Base-by-base conservation (phyloP, 371 early-diverging fungal species). In the Blakeslea trispora region DNA sequence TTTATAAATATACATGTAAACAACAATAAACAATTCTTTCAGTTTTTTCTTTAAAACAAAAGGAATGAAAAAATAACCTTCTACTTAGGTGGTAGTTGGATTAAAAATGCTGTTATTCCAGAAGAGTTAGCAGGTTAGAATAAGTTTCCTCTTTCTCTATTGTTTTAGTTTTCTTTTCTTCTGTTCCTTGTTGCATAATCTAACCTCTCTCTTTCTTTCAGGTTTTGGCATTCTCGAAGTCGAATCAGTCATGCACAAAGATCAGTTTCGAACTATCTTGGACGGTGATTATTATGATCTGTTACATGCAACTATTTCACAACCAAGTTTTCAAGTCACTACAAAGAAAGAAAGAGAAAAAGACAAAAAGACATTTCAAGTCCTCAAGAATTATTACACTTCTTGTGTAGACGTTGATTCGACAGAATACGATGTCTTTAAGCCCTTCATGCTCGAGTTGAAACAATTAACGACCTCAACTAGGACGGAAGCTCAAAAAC, bases 1-100 rank as follows among this genome's bases (percentile, higher is more conserved):
- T 77, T 60, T 82, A 75, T 49, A 63, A 72, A 50, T 85, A 72
- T 54, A 54, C 79, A 5, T 85, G 85, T 85, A 79, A 57, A 56
- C 46, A 40, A 31, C 7, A 24, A 51, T 22, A 14, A 53, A 40
- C 11, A 10, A 11, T 17, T 14, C 11, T n/a, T 45, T 53, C 17
- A 17, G 41, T 34, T 22, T 44, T 17, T 1, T 19, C 15, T 15
- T 22, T 14, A 5, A 2, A 14, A 18, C 18, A 23, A 46, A 32
- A 14, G 22, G 19, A 11, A 7, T 28, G 40, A 39, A 14, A 34
- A 28, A 11, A 7, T 28, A 46, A 39, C 10, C n/a, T 21, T 41
- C 21, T 41, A 39, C 34, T 11, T 47, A 82, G 82, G 85, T 54
- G 81, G 82, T 21, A 69, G 63, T 34, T 84, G 82, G 72, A 50